phyloP scores from a whole-genome alignment of 2,329 filamentous ascomycete species.

The Aspergillus thermomutatus region DNA sequence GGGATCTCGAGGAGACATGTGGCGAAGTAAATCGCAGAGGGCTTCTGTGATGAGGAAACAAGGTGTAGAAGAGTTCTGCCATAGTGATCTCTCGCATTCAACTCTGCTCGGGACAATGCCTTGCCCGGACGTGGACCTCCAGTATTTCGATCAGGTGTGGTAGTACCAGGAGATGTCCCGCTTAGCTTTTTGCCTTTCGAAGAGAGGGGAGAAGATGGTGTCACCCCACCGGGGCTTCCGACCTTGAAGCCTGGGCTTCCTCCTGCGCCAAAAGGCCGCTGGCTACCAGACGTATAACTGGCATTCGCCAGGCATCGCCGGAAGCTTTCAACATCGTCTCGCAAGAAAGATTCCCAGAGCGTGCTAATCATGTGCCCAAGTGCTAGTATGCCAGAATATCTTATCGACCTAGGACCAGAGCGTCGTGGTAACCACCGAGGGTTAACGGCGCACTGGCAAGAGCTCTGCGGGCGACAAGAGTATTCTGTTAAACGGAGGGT shows the following conservation, averaged over 20 bases:
- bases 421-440: slow-evolving; percentile 86
- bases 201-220: slow-evolving; percentile 29
- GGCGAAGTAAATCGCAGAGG: slow-evolving; percentile 71
- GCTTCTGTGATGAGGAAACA: slow-evolving; percentile 70
- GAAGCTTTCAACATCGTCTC: slow-evolving; percentile 97
- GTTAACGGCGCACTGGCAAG: slow-evolving; percentile 79
- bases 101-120: slow-evolving; percentile 59
- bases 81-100: slow-evolving; percentile 79
- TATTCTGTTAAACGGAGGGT: slow-evolving; percentile 18
- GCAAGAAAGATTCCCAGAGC: slow-evolving; percentile 94
- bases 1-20: slow-evolving; percentile 77
- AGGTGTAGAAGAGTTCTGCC: slow-evolving; percentile 83
- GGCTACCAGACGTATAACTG: slow-evolving; percentile 47
- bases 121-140: slow-evolving; percentile 18
- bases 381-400: slow-evolving; percentile 35
- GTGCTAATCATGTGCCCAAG: slow-evolving; percentile 81
- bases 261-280: slow-evolving; percentile 25
- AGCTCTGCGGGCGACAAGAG: slow-evolving; percentile 37
- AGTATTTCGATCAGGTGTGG: slow-evolving; percentile 40
- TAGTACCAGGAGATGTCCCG: slow-evolving; percentile 45
- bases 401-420: slow-evolving; percentile 59
- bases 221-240: slow-evolving; percentile 28
- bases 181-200: slow-evolving; percentile 49
- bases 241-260: slow-evolving; percentile 23
- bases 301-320: slow-evolving; percentile 78